Percentiles rank a stretch among this genome's conserved stretches.
phyloP scores from a whole-genome alignment of 2,329 filamentous ascomycete genomes.

The Xylariaceae sp. region DNA sequence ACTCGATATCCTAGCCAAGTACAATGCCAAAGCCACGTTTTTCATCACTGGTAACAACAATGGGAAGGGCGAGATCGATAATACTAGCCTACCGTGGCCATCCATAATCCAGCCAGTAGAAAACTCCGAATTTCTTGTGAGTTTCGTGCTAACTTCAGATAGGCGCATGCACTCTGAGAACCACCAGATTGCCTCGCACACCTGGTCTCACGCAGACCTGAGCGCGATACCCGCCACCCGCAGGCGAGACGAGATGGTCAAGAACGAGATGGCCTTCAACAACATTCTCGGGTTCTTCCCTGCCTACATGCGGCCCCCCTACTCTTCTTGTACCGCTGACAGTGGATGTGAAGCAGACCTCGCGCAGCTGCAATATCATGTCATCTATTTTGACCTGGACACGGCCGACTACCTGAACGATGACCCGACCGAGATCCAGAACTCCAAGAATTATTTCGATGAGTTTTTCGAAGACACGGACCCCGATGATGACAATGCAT shows the following conservation, averaged over 20 bases:
- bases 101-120: constrained; percentile 36
- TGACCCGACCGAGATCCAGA: constrained; percentile 38
- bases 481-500: constrained; percentile 32
- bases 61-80: constrained; percentile 52
- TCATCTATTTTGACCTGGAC: constrained; percentile 54
- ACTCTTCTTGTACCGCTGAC: constrained; percentile 35
- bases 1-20: constrained; percentile 54
- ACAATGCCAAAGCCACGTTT: constrained; percentile 63
- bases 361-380: constrained; percentile 46
- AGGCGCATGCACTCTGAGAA: constrained; percentile 46
- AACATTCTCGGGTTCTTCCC: constrained; percentile 53
- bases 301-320: constrained; percentile 47
- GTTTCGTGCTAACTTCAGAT: background rate
- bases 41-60: constrained; percentile 59
- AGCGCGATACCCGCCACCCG: constrained; percentile 36
- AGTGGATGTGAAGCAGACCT: constrained; percentile 31
- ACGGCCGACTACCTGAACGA: constrained; percentile 57
- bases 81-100: constrained; percentile 40
- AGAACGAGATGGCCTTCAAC: constrained; percentile 51
- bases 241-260: constrained; percentile 44
- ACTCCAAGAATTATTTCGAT: constrained; percentile 44
- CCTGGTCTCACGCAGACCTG: constrained; percentile 49
- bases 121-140: background rate
- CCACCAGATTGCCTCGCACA: constrained; percentile 59
- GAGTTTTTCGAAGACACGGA: constrained; percentile 34